A percentile compares a stretch with the other conserved stretches of the same genome.
Evolutionary conservation across 176 grass and related monocot genomes (phyloP).

Genomic region (Pontederia paniculata): DNA sequence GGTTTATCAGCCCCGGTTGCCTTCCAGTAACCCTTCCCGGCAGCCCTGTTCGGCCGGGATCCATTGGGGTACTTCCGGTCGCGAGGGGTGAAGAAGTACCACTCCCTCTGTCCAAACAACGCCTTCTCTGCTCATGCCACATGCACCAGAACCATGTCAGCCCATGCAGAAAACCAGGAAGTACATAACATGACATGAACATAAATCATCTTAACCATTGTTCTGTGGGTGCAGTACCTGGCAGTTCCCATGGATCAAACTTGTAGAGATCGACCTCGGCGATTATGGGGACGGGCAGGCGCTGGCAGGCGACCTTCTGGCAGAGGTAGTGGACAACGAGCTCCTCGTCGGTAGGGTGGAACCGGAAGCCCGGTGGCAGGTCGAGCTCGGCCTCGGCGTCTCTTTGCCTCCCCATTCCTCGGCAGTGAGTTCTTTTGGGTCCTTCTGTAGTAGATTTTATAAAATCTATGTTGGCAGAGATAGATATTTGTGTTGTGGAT

Average conservation of each 20-base stretch:
- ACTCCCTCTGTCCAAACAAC: conserved; percentile 59
- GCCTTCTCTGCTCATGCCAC: conserved; percentile 23
- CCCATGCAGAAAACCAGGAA: neutral
- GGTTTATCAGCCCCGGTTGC: conserved; percentile 79
- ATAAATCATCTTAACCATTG: too few relatives aligned
- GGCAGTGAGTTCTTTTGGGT: too few relatives aligned
- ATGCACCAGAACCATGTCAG: neutral
- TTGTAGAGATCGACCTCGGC: conserved; percentile 86
- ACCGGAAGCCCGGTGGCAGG: conserved; percentile 66
- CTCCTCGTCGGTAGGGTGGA: conserved; percentile 90
- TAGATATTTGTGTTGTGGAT: too few relatives aligned
- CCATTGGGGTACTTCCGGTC: conserved; percentile 91
- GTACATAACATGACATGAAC: too few relatives aligned
- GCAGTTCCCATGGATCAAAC: conserved; percentile 66
- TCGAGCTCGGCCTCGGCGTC: conserved; percentile 82
- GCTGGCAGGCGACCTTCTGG: conserved; percentile 16
- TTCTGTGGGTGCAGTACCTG: conserved; percentile 19
- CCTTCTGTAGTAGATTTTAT: neutral
- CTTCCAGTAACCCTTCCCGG: conserved; percentile 65
- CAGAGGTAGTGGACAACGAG: conserved; percentile 75
- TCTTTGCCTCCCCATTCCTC: conserved; percentile 19
- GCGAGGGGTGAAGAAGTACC: conserved; percentile 89
- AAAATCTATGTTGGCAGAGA: neutral
- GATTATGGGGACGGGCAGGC: conserved; percentile 40
- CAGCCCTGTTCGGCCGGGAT: conserved; percentile 48